Percentiles rank a stretch among this genome's conserved stretches.
These are phyloP conservation scores for Lasiodiplodia sp. DNA, from an alignment of 2,329 filamentous ascomycete species.

Conservation along the genomic window DNA sequence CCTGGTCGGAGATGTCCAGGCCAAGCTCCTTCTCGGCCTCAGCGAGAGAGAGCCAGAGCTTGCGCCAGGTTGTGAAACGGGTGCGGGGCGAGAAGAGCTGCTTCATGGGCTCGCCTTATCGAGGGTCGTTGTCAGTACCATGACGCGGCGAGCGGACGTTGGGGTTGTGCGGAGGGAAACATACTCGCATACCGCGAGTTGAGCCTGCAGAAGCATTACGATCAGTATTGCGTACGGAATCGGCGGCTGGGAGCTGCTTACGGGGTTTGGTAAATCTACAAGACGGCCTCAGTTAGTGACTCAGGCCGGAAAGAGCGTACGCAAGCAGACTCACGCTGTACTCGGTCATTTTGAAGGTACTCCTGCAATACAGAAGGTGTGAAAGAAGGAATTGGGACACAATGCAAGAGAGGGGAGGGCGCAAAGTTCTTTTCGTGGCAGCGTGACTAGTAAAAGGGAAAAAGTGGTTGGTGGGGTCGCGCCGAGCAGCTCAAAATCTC, in stretches of 20 bases:
- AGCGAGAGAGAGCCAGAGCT: conserved; percentile 85
- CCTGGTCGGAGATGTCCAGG: conserved; percentile 75
- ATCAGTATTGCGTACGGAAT: neutral
- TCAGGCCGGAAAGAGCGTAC: neutral
- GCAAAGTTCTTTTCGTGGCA: conserved; percentile 7
- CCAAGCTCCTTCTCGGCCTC: conserved; percentile 84
- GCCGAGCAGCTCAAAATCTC: conserved; percentile 13
- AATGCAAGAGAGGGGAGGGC: neutral
- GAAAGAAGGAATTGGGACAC: no score
- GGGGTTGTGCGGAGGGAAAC: neutral
- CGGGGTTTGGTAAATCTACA: conserved; percentile 31
- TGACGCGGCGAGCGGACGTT: neutral
- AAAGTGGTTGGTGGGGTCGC: conserved; percentile 30
- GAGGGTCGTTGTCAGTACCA: conserved; percentile 7
- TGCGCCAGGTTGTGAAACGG: conserved; percentile 79
- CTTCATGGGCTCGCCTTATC: conserved; percentile 48
- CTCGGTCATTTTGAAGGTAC: conserved; percentile 16
- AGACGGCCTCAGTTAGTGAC: neutral
- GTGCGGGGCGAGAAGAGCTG: conserved; percentile 80
- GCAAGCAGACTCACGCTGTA: conserved; percentile 28
- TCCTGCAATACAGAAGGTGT: neutral
- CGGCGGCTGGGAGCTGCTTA: neutral
- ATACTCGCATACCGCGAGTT: conserved; percentile 32
- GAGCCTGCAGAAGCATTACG: conserved; percentile 3
- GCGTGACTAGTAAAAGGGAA: conserved; percentile 9